phyloP scores from a whole-genome alignment of 768 basidiomycete genomes.

The Tremella fuciformis region DNA sequence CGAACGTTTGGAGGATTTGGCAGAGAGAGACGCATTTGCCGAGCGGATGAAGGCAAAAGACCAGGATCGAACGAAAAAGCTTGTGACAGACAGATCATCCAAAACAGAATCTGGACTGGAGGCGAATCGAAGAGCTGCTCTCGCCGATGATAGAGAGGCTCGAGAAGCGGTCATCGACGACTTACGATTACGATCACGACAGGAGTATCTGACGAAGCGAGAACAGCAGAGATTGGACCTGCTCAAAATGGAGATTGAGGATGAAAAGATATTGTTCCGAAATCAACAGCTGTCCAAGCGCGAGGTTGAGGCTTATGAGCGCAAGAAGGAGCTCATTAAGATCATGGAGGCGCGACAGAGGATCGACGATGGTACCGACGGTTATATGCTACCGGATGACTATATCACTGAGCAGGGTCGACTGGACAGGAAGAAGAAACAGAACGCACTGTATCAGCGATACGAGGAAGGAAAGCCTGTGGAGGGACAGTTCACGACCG shows the following conservation, averaged over 20 bases:
- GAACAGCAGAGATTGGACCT: constrained; percentile 95
- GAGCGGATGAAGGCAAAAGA: constrained; percentile 81
- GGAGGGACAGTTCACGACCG: constrained; percentile 91
- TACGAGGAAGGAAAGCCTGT: constrained; percentile 73
- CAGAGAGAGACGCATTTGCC: constrained; percentile 89
- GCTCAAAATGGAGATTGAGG: constrained; percentile 84
- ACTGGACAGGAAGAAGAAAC: constrained; percentile 94
- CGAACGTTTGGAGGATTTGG: constrained; percentile 72
- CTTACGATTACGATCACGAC: constrained; percentile 80
- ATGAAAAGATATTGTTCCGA: constrained; percentile 83
- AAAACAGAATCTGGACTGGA: constrained; percentile 70
- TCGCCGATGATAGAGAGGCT: constrained; percentile 70
- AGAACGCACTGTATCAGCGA: constrained; percentile 84
- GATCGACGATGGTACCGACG: constrained; percentile 93
- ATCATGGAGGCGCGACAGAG: constrained; percentile 90
- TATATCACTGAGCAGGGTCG: constrained; percentile 98
- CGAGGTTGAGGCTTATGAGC: constrained; percentile 74
- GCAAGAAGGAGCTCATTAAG: constrained; percentile 85
- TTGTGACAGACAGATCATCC: constrained; percentile 88
- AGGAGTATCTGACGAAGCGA: constrained; percentile 94
- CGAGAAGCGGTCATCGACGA: constrained; percentile 62
- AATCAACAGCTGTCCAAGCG: constrained; percentile 87
- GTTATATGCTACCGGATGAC: constrained; percentile 94
- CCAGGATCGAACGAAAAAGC: constrained; percentile 76
- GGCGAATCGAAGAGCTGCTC: constrained; percentile 70